Evolutionary conservation across 176 grass and related monocot species (phyloP).

Genomic region (Dendrocalamus sinicus): DNA sequence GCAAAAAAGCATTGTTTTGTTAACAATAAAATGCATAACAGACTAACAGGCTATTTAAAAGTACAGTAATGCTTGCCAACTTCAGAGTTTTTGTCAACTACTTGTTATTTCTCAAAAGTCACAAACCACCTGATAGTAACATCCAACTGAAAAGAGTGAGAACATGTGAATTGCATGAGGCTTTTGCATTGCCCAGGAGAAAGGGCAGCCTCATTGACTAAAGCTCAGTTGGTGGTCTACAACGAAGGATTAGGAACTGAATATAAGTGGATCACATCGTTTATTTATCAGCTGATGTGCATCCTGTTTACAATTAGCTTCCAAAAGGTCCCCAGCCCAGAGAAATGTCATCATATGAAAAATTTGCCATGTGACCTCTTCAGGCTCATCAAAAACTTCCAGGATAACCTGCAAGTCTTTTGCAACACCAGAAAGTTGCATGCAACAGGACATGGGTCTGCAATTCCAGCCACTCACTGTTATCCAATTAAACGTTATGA

Average conservation of each 20-base stretch:
- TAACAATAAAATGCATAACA: conserved; percentile 15
- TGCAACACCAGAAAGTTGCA: conserved; percentile 5
- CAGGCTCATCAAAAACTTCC: conserved; percentile 3
- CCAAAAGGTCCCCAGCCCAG: conserved; percentile 2
- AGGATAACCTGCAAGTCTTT: conserved; percentile 18
- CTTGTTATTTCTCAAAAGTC: conserved; percentile 18
- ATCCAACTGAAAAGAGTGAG: conserved; percentile 54
- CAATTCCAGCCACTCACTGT: conserved; percentile 31
- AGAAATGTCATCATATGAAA: conserved; percentile 35
- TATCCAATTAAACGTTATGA: conserved; percentile 31
- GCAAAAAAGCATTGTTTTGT: neutral
- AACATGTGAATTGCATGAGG: conserved; percentile 44
- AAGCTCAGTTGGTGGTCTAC: conserved; percentile 18
- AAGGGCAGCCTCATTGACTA: conserved; percentile 13
- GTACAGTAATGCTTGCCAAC: conserved; percentile 15
- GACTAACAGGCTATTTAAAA: neutral
- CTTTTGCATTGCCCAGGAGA: conserved; percentile 30
- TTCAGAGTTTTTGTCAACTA: neutral
- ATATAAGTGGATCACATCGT: conserved; percentile 31
- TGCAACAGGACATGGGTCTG: conserved; percentile 2
- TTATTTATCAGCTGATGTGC: conserved; percentile 32
- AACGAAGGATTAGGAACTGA: conserved; percentile 5
- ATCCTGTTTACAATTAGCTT: conserved; percentile 22
- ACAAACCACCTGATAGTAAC: conserved; percentile 43
- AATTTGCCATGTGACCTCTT: conserved; percentile 34